Percentiles rank a stretch among this genome's conserved stretches.
Evolutionary conservation across 2,329 filamentous ascomycete species (phyloP).

Genomic region (Penicillium aurantiogriseum): DNA sequence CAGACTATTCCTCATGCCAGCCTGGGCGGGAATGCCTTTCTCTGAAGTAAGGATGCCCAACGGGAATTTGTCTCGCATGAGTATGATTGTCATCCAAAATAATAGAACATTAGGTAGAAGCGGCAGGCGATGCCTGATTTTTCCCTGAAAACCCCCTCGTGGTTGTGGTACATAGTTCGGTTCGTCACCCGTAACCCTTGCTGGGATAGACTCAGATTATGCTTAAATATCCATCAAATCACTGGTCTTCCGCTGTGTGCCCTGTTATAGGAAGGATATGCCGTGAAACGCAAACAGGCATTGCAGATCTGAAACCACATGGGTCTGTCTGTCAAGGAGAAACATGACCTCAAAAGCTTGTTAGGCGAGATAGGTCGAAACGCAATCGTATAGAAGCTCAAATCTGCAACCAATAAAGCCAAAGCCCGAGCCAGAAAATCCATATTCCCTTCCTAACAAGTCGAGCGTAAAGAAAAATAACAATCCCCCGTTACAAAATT

Average conservation of each 20-base stretch:
- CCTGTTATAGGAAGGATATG: not conserved
- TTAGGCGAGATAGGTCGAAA: not conserved
- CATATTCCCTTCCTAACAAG: not conserved
- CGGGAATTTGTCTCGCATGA: not conserved
- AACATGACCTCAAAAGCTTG: not conserved
- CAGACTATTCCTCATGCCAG: not conserved
- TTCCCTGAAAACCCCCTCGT: not conserved
- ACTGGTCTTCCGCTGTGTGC: not conserved
- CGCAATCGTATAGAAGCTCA: not conserved
- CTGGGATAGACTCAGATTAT: not conserved
- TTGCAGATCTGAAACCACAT: slow-evolving; percentile 1
- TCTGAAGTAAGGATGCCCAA: not conserved
- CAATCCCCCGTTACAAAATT: not conserved
- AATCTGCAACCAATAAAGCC: not conserved
- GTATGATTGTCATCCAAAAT: too few relatives aligned
- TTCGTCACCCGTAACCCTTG: not conserved
- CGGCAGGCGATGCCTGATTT: not conserved
- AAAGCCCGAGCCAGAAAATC: not conserved
- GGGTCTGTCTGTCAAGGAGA: not conserved
- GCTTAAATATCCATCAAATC: not conserved
- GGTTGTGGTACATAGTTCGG: not conserved
- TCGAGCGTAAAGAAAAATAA: not conserved
- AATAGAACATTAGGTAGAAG: not conserved
- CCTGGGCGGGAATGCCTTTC: not conserved
- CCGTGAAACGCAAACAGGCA: not conserved